phyloP scores from a whole-genome alignment of 2,329 filamentous ascomycete genomes.

The Thelonectria rubi region DNA sequence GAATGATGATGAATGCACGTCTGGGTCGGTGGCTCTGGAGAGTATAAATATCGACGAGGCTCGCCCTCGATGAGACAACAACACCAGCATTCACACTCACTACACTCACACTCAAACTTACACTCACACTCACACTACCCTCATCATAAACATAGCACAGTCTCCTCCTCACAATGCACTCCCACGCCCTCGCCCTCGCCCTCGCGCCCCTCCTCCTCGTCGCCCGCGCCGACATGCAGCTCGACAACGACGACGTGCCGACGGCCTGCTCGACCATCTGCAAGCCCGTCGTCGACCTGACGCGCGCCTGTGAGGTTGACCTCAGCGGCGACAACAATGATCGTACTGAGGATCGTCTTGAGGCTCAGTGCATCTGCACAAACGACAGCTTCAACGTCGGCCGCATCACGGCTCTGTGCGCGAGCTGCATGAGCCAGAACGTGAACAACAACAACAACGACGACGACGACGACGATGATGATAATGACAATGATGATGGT shows the following conservation, averaged over 20 bases:
- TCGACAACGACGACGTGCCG: slow-evolving; percentile 49
- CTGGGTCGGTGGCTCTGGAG: not conserved
- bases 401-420: slow-evolving; percentile 48
- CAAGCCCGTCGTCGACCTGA: slow-evolving; percentile 48
- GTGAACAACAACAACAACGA: slow-evolving; percentile 30
- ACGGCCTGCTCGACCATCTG: slow-evolving; percentile 49
- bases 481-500: slow-evolving; percentile 29
- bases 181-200: slow-evolving; percentile 42
- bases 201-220: slow-evolving; percentile 42
- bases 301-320: slow-evolving; percentile 48
- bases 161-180: slow-evolving; percentile 44
- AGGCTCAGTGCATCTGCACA: slow-evolving; percentile 53
- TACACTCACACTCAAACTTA: not conserved
- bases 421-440: slow-evolving; percentile 50
- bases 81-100: not conserved
- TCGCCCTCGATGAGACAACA: not conserved
- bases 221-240: slow-evolving; percentile 46
- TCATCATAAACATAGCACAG: no score
- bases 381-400: slow-evolving; percentile 53
- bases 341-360: slow-evolving; percentile 48
- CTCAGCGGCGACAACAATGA: slow-evolving; percentile 41
- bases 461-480: slow-evolving; percentile 31
- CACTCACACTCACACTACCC: not conserved
- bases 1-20: not conserved
- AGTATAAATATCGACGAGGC: not conserved